Base-by-base conservation (phyloP, 805 yeast genomes). In the Starmera dryadoides region DNA sequence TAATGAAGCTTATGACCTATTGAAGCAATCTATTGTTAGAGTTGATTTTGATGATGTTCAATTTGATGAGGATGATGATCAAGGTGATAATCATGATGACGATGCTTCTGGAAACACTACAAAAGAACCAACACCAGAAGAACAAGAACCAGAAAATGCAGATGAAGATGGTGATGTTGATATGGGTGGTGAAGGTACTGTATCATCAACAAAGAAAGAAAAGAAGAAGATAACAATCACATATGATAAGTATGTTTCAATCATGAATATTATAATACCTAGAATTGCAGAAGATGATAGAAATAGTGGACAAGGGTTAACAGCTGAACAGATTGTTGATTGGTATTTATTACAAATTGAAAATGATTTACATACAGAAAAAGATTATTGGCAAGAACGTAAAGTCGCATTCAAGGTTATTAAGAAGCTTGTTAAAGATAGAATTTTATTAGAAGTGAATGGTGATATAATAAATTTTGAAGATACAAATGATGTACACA, bases 31-130 rank as follows among this genome's bases (percentile, higher is more conserved):
- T 30, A 89, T 91, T 44, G 87, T 93, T 50, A 78, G 93, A 45
- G 97, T 91, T 31, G 97, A 93, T 58, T 83, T 82, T 59, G 98
- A 91, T 50, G 98, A 91, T 58, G 73, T 91, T 31, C 93, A 86
- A 43, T 69, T 91, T 35, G 93, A 79, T 11, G 94, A 78, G n/a
- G 88, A 73, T 23, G 60, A 52, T 30, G 59, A 55, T 34, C 59
- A 40, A 17, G 58, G 45, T 22, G 45, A 40, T 36, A 44, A 42
- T 22, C 54, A 52, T 33, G 46, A 42, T 2, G 47, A 42, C 17
- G 40, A 30, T 31, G 43, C 23, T 15, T 35, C 35, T 17, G 26
- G 33, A 20, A 44, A 45, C 33, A 40, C 40, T 40, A 29, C 33
- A 34, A 41, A 45, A 36, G 37, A 36, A 40, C 35, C 33, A 38